Evolutionary conservation across 106 monocot species (phyloP).

Genomic region (Hemerocallis citrina): DNA sequence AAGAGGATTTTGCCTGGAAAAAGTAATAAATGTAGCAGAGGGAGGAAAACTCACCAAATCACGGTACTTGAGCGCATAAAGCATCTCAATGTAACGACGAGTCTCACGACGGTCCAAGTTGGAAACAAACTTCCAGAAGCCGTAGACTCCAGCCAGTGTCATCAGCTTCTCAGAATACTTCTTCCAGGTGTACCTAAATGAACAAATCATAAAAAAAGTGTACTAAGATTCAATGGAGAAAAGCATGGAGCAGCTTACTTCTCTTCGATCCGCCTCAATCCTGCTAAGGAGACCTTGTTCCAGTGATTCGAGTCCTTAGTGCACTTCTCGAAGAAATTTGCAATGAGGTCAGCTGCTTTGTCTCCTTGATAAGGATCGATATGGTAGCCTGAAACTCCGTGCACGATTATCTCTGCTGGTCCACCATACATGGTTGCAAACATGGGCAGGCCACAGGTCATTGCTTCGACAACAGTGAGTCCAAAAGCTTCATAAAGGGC

Average conservation of each 20-base stretch:
- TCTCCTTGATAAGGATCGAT: slow-evolving; percentile 19
- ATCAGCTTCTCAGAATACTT: slow-evolving; percentile 74
- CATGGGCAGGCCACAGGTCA: slow-evolving; percentile 75
- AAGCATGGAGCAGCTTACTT: slow-evolving; percentile 24
- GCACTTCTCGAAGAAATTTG: slow-evolving; percentile 59
- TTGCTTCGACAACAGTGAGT: slow-evolving; percentile 62
- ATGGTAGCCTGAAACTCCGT: slow-evolving; percentile 62
- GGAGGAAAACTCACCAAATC: slow-evolving; percentile 33
- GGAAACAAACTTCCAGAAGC: slow-evolving; percentile 84
- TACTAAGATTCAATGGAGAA: not conserved
- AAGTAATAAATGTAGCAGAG: too few relatives aligned
- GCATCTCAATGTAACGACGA: slow-evolving; percentile 74
- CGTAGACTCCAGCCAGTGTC: slow-evolving; percentile 65
- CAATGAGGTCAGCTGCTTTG: slow-evolving; percentile 23
- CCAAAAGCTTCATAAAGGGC: slow-evolving; percentile 78
- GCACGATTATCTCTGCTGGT: slow-evolving; percentile 46
- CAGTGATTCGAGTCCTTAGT: slow-evolving; percentile 42
- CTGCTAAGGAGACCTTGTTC: slow-evolving; percentile 48
- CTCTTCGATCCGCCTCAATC: slow-evolving; percentile 53
- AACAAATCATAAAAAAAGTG: not conserved
- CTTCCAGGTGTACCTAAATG: slow-evolving; percentile 71
- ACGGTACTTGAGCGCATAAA: slow-evolving; percentile 65
- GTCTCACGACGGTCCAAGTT: slow-evolving; percentile 74
- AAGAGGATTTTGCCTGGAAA: not conserved
- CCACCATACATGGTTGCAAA: slow-evolving; percentile 61